Base-by-base conservation (phyloP, 768 basidiomycete species). In the Suillus brevipes region DNA sequence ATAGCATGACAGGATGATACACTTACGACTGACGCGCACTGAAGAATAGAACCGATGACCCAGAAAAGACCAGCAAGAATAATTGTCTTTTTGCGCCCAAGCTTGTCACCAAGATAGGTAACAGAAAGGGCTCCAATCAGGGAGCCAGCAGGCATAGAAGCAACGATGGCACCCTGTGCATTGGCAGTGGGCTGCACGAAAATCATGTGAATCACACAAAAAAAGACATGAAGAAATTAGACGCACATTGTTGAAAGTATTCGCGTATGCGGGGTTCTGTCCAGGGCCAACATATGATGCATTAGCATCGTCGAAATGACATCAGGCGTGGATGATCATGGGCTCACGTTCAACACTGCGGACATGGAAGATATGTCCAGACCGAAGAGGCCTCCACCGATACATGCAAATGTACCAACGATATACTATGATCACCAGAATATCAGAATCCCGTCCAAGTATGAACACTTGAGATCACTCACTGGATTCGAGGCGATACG, bases 351-450 rank as follows among this genome's bases (percentile, higher is more conserved):
- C 68, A 91, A 77, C 60, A 91, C 89, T 9, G 87, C 89, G 60
- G 90, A 89, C 90, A 91, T 91, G 72, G 89, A 91, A 70, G 89
- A 89, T 71, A 92, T 90, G 81, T 92, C 90, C 79, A 92, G 74
- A 74, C 90, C 90, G 72, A 91, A 92, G 43, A 92, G 84, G 58
- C 88, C 88, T 68, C 90, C 89, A 43, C 90, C 90, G 67, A 92
- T 91, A 74, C 90, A 92, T 75, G 90, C 90, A 76, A 92, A 92
- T 20, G 88, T 86, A 37, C 90, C 90, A 63, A 91, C 90, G 64
- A 91, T 75, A 74, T 91, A 91, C 89, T 91, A 66, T n/a, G n/a
- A n/a, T n/a, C 36, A 25, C n/a, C 58, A 50, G 20, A 28, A 53
- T 49, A 31, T 23, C 20, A 60, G 61, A 31, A 43, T 25, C 16